Base-by-base conservation (phyloP, 768 basidiomycete species). In the Collybia sp. region DNA sequence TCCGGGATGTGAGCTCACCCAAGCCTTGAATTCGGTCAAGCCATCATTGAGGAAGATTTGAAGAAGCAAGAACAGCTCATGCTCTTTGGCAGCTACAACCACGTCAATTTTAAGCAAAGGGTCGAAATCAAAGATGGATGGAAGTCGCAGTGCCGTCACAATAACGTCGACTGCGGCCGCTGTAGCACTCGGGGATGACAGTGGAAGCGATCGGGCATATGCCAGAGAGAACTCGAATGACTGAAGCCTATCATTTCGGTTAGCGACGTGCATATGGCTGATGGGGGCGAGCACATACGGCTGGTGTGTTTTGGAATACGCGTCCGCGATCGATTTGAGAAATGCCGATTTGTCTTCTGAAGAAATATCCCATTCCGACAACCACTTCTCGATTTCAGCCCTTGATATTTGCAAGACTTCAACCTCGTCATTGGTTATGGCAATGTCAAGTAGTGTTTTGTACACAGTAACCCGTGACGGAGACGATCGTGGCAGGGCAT, bases 81-180 rank as follows among this genome's bases (percentile, higher is more conserved):
- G 80, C 40, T 79, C 76, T 59, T 86, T 84, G 31, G 71, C 65
- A 11, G 77, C 73, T 35, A 86, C 62, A 31, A 90, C 76, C 1
- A 82, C 77, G 44, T 90, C 83, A 34, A 94, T 70, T 49, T 83
- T 85, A 72, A 91, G 83, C 20, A 91, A 66, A 6, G 82, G 62
- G 61, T 93, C 89, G 57, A 93, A 88, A 65, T 94, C 83, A 63
- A 93, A 88, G 47, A 87, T 61, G 12, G 68, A 66, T 2, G 85
- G 82, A 32, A 83, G 69, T 30, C 80, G 77, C 30, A 92, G 71
- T 15, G 86, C 83, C 6, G 76, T 68, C 5, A 79, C 74, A 50
- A 91, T 82, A 31, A 76, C 65, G 30, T 82, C 75, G 18, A 82
- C 53, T 8, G 84, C 83, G 38, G 79, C 83, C 3, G 67, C 41